Conservation (phyloP, 139 green algal species). For the Coelastrella sp. region DNA sequence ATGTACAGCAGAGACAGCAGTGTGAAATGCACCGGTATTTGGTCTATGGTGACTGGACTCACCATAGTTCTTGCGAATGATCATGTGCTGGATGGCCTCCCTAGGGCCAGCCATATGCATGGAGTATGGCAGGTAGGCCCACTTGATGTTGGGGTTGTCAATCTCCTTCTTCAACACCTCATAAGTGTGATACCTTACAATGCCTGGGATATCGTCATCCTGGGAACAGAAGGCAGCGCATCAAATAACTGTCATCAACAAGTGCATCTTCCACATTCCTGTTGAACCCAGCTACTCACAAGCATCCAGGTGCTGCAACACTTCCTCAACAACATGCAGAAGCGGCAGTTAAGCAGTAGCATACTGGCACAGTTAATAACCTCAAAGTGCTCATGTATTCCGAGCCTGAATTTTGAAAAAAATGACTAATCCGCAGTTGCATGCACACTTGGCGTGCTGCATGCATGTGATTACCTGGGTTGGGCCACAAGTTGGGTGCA, state of each 20-base stretch:
- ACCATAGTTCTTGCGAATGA: constrained; percentile 96
- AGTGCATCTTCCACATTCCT: too few relatives aligned
- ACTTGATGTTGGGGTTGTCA: constrained; percentile 82
- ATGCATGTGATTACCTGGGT: too few relatives aligned
- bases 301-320: too few relatives aligned
- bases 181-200: constrained; percentile 95
- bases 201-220: constrained; percentile 96
- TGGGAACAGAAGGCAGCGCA: constrained; percentile 61
- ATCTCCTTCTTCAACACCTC: constrained; percentile 94
- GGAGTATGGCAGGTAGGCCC: constrained; percentile 95
- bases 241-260: too few relatives aligned
- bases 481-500: constrained; percentile 92
- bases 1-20: background rate
- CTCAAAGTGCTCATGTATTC: too few relatives aligned
- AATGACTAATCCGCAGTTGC: too few relatives aligned
- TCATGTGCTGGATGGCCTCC: constrained; percentile 97
- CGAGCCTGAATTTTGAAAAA: too few relatives aligned
- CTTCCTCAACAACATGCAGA: too few relatives aligned
- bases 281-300: too few relatives aligned
- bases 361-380: too few relatives aligned
- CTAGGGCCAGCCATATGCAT: constrained; percentile 96
- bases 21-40: background rate
- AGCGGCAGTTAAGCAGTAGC: too few relatives aligned
- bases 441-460: too few relatives aligned
- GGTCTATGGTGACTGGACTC: background rate